Conservation (phyloP, 2,329 filamentous ascomycete species). For the Myriangium duriaei region DNA sequence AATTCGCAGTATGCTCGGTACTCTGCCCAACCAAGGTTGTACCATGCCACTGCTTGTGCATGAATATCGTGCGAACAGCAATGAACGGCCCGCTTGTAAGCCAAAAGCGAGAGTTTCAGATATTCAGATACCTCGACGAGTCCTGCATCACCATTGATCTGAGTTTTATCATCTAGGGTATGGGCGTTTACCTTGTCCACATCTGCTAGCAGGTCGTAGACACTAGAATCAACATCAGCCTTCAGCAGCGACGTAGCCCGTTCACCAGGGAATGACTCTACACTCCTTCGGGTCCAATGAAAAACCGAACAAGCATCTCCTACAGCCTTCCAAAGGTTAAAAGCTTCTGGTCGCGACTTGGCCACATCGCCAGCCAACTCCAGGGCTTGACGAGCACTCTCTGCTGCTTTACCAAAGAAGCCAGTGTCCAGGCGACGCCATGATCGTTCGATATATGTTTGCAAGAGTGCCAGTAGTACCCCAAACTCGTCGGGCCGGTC, state of each 20-base stretch:
- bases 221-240: slow-evolving; percentile 38
- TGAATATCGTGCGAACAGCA: slow-evolving; percentile 62
- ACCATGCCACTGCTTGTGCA: slow-evolving; percentile 90
- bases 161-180: not conserved
- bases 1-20: slow-evolving; percentile 52
- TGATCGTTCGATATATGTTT: slow-evolving; percentile 74
- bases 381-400: slow-evolving; percentile 58
- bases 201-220: slow-evolving; percentile 52
- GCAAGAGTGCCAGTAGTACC: slow-evolving; percentile 74
- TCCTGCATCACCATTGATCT: slow-evolving; percentile 1
- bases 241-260: slow-evolving; percentile 48
- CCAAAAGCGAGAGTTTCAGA: slow-evolving; percentile 40
- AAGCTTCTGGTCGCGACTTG: slow-evolving; percentile 52
- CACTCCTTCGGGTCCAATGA: slow-evolving; percentile 59
- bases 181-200: slow-evolving; percentile 49
- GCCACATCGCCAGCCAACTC: slow-evolving; percentile 52
- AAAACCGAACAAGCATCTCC: slow-evolving; percentile 83
- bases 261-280: slow-evolving; percentile 48
- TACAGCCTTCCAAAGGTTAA: slow-evolving; percentile 91
- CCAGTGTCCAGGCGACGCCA: slow-evolving; percentile 68
- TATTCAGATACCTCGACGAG: not conserved
- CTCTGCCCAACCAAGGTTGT: slow-evolving; percentile 93
- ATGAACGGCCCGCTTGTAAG: slow-evolving; percentile 75
- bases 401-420: slow-evolving; percentile 69
- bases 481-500: slow-evolving; percentile 65